Conservation (phyloP, 805 yeast genomes). For the Yamadazyma endophytica region DNA sequence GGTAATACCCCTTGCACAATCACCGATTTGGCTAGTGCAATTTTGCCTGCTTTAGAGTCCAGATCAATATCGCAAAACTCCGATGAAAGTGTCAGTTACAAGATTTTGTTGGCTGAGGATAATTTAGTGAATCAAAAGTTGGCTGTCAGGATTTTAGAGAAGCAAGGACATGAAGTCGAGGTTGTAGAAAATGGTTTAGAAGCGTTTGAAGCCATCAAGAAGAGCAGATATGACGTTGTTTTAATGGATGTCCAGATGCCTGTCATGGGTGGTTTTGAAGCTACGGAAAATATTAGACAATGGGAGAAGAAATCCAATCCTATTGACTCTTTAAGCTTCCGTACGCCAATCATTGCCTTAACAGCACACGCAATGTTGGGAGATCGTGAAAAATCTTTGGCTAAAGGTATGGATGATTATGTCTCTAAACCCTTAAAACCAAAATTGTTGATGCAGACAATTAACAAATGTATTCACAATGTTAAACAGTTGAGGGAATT, state of each 20-base stretch:
- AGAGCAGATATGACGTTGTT: constrained; percentile 69
- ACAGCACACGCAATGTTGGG: constrained; percentile 96
- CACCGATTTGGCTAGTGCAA: constrained; percentile 75
- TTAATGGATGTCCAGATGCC: constrained; percentile 96
- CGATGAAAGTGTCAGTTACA: constrained; percentile 72
- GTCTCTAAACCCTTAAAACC: constrained; percentile 86
- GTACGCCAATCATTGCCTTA: constrained; percentile 84
- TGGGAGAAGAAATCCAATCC: constrained; percentile 83
- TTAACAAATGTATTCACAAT: constrained; percentile 75
- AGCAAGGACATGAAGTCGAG: constrained; percentile 77
- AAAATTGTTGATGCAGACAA: constrained; percentile 75
- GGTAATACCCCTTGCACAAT: constrained; percentile 87
- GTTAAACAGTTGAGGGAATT: constrained; percentile 58
- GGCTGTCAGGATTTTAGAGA: constrained; percentile 80
- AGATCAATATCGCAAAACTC: constrained; percentile 75
- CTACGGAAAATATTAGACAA: constrained; percentile 79
- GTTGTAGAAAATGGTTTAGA: constrained; percentile 86
- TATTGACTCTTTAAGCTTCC: constrained; percentile 59
- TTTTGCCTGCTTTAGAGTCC: constrained; percentile 81
- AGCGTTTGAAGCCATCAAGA: constrained; percentile 71
- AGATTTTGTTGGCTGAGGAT: constrained; percentile 79
- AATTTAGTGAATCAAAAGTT: constrained; percentile 83
- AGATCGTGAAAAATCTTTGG: constrained; percentile 79
- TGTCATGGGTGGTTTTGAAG: constrained; percentile 92
- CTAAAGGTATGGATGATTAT: constrained; percentile 91